A percentile compares a stretch with the other conserved stretches of the same genome.
phyloP scores from a whole-genome alignment of 805 yeast genomes.

The Metschnikowia henanensis region DNA sequence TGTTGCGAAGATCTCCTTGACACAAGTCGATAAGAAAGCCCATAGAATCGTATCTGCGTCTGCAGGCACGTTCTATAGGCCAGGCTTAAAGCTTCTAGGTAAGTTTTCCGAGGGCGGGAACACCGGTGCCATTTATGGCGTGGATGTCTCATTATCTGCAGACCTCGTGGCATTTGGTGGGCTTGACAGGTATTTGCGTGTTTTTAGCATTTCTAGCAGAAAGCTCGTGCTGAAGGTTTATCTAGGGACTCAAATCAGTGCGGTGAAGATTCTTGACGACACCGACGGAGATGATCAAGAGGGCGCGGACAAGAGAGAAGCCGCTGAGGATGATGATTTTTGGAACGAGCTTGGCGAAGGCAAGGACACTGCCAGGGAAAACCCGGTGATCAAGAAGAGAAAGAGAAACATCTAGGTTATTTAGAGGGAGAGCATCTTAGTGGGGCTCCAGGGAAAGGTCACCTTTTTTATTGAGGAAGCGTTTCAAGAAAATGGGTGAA shows the following conservation, averaged over 20 bases:
- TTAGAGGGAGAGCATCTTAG: too few relatives aligned
- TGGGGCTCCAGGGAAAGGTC: too few relatives aligned
- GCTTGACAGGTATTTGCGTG: conserved; percentile 81
- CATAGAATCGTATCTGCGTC: conserved; percentile 40
- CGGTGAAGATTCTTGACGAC: conserved; percentile 49
- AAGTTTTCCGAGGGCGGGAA: conserved; percentile 52
- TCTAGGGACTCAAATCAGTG: conserved; percentile 67
- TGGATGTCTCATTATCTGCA: conserved; percentile 39
- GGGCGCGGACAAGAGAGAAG: conserved; percentile 27
- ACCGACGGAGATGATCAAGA: conserved; percentile 35
- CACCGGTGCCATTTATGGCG: conserved; percentile 77
- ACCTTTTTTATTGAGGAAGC: too few relatives aligned
- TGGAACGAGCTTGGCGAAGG: conserved; percentile 38
- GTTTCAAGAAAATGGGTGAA: too few relatives aligned
- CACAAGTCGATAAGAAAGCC: conserved; percentile 35
- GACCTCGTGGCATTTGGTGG: conserved; percentile 74
- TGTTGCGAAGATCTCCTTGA: conserved; percentile 52
- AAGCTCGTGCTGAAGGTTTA: conserved; percentile 69
- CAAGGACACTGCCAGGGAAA: conserved; percentile 19
- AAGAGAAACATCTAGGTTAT: conserved; percentile 21
- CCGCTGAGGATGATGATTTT: conserved; percentile 31
- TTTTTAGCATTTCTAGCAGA: conserved; percentile 62
- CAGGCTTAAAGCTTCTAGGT: conserved; percentile 57
- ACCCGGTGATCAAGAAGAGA: conserved; percentile 29
- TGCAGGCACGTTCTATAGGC: conserved; percentile 45